phyloP scores from a whole-genome alignment of 2,329 filamentous ascomycete species.

The Amylocarpus encephaloides region DNA sequence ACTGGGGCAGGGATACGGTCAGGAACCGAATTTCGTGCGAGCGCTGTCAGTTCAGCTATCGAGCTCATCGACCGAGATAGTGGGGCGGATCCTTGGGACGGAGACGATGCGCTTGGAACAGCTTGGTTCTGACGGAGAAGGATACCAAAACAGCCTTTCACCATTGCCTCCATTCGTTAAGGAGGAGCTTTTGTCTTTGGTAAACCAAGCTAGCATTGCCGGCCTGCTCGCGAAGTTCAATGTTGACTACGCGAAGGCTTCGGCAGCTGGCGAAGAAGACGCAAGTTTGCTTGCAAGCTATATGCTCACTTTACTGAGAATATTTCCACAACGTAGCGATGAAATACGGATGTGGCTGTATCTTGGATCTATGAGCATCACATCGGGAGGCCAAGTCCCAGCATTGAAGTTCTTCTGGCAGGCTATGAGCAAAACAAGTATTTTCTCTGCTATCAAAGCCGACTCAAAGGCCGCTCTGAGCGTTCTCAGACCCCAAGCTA shows the following conservation, averaged over 20 bases:
- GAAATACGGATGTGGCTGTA: constrained; percentile 95
- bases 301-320: constrained; percentile 74
- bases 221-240: constrained; percentile 32
- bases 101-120: constrained; percentile 37
- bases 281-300: constrained; percentile 78
- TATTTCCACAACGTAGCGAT: constrained; percentile 75
- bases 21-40: constrained; percentile 40
- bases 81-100: constrained; percentile 38
- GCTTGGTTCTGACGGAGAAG: constrained; percentile 21
- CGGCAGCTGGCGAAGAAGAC: constrained; percentile 36
- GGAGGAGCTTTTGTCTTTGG: constrained; percentile 60
- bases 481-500: constrained; percentile 33
- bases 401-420: constrained; percentile 84
- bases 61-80: constrained; percentile 45
- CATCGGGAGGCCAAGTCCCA: constrained; percentile 41
- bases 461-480: constrained; percentile 53
- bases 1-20: constrained; percentile 31
- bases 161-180: constrained; percentile 52
- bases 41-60: constrained; percentile 50
- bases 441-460: constrained; percentile 50
- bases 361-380: constrained; percentile 46
- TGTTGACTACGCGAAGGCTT: constrained; percentile 25
- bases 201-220: constrained; percentile 70
- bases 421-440: constrained; percentile 48
- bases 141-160: constrained; percentile 8